Percentiles rank a stretch among this genome's conserved stretches.
Conservation (phyloP, 495 filamentous ascomycete species). For the Tuber brumale region DNA sequence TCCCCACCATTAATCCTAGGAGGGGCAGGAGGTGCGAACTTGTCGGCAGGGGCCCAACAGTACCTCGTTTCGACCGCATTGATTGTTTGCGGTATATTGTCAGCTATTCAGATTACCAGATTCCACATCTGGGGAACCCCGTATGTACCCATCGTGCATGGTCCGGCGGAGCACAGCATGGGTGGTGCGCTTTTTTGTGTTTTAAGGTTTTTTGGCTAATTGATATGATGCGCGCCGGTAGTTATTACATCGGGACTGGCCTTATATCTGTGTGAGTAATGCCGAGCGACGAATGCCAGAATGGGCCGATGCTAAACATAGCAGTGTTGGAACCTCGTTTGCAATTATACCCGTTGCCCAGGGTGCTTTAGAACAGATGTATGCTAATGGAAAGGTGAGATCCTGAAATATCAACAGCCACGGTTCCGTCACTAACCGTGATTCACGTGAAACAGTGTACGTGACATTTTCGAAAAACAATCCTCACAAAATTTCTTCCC, state of each 20-base stretch:
- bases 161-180: neutral
- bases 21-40: slow-evolving; percentile 59
- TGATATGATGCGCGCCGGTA: slow-evolving; percentile 5
- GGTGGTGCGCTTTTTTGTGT: neutral
- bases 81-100: slow-evolving; percentile 77
- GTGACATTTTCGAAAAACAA: slow-evolving; percentile 5
- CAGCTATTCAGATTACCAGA: slow-evolving; percentile 74
- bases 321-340: slow-evolving; percentile 70
- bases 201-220: slow-evolving; percentile 1
- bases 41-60: slow-evolving; percentile 55
- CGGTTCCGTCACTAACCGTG: slow-evolving; percentile 12
- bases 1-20: slow-evolving; percentile 76
- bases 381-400: slow-evolving; percentile 57
- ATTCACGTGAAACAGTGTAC: slow-evolving; percentile 19
- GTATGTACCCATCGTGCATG: slow-evolving; percentile 43
- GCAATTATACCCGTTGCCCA: slow-evolving; percentile 77
- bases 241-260: slow-evolving; percentile 77
- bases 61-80: slow-evolving; percentile 87
- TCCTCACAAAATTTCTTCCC: neutral
- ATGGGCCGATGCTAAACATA: neutral
- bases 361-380: slow-evolving; percentile 78
- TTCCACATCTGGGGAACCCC: slow-evolving; percentile 72
- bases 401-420: neutral
- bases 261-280: slow-evolving; percentile 63
- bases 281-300: neutral